A percentile compares a stretch with the other conserved stretches of the same genome.
Evolutionary conservation across 495 filamentous ascomycete genomes (phyloP).

Genomic region (Penicillium flavigenum): DNA sequence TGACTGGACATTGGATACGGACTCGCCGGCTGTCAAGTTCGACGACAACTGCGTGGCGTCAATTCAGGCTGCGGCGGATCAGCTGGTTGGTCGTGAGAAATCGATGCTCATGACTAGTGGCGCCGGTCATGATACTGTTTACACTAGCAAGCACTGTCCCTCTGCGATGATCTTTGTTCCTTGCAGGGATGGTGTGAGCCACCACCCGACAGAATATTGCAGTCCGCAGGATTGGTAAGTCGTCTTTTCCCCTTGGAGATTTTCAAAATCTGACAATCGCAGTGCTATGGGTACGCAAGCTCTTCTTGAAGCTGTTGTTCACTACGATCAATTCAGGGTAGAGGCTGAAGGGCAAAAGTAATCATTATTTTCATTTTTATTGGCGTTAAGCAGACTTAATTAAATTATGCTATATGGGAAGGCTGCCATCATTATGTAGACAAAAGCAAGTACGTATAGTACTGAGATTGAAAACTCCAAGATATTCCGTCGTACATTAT

Average conservation of each 20-base stretch:
- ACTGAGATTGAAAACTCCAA: too few relatives aligned
- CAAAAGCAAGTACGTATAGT: not conserved
- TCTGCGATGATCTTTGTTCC: conserved; percentile 66
- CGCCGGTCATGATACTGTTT: conserved; percentile 62
- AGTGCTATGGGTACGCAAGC: conserved; percentile 40
- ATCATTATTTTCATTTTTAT: not conserved
- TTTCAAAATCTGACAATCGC: conserved; percentile 4
- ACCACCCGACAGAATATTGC: conserved; percentile 61
- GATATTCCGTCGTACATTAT: not conserved
- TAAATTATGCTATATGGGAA: not conserved
- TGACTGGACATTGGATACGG: conserved; percentile 54
- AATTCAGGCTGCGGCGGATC: conserved; percentile 56
- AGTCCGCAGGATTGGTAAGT: conserved; percentile 55
- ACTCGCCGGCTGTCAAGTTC: conserved; percentile 63
- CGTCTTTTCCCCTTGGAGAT: not conserved
- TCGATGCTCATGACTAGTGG: conserved; percentile 50
- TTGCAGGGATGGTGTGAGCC: conserved; percentile 58
- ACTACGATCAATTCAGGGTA: conserved; percentile 30
- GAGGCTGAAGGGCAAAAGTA: conserved; percentile 4
- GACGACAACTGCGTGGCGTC: conserved; percentile 60
- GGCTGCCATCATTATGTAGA: not conserved
- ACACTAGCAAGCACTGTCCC: conserved; percentile 54
- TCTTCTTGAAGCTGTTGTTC: conserved; percentile 37
- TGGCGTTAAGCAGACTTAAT: not conserved
- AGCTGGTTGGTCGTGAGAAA: conserved; percentile 38